Evolutionary conservation across 169 alveolate species (phyloP), one percentile per base, ranked within the genome.

Genomic region (Plasmodium inui): DNA sequence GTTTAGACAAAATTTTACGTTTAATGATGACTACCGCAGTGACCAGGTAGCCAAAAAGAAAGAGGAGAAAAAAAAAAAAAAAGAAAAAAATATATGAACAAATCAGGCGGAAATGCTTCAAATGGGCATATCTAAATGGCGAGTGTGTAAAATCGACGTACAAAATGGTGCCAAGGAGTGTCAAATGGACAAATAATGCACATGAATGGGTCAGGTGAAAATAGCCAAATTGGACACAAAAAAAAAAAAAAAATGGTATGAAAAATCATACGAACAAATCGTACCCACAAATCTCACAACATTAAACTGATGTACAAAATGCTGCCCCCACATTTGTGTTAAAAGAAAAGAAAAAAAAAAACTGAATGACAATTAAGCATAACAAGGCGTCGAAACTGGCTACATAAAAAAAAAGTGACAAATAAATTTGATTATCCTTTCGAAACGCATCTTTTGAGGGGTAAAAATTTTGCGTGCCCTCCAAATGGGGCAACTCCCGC

Each of bases 231-330:
- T 39, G 26, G 50, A 19, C 30, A 19, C 22, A 46, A 19, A 30
- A 78, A 78, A 78, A 34, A 46, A 39, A 39, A 19, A 78, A 34
- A 78, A 34, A 78, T 7, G 9, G 26, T 39, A 78, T 22, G 26
- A 78, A 78, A 78, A 78, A 30, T 39, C 41, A 78, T n/a, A 78
- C 41, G 50, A 78, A 39, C 41, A 78, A 78, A 17, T 12, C n/a
- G 10, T 34, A 78, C 53, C n/a, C n/a, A n/a, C 41, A 78, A 78
- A 78, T 39, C 4, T 19, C 19, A 73, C 82, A 73, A n/a, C 74
- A 61, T 61, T n/a, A 61, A 6, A 61, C 28, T 61, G 32, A 61
- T 61, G 14, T n/a, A 61, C 34, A 61, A 61, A 61, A 61, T 61
- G 32, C n/a, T 61, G 28, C 19, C 26, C 26, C 26, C 74, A 61